Base-by-base conservation (phyloP, 2,329 filamentous ascomycete species). In the Beauveria medogensis region DNA sequence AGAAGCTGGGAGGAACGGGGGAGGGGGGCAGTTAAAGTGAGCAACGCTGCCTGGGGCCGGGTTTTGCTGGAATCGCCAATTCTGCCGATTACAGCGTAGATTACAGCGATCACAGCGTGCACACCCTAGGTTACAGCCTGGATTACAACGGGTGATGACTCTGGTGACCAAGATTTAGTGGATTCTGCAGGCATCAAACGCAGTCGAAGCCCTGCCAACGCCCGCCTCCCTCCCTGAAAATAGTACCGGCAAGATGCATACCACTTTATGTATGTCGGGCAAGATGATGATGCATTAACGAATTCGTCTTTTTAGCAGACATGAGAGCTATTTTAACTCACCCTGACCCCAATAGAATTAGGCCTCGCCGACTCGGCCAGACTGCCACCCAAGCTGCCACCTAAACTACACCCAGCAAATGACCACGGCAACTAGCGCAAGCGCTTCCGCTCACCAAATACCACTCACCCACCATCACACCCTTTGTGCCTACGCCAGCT, bases 1-100 rank as follows among this genome's bases (percentile, higher is more conserved):
- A 43, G 24, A 51, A 55, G 52, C 52, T 43, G 51, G 37, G 43
- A 60, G 52, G 59, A 61, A 61, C 59, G 59, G 59, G 59, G 58
- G 46, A 48, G 43, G 52, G 41, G 52, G 44, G 51, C 44, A 55
- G 59, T 61, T 61, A 55, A 61, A 55, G 51, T 59, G 56, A 59
- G 56, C 56, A 59, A 46, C 26, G 34, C 34, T 55, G 52, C 43
- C 44, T 59, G 47, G 43, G 24, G 47, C 47, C 20, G 20, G 46
- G 12, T 51, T 37, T 30, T n/a, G 16, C 24, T 41, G 46, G 46
- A 22, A 34, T 48, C 52, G 28, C 52, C 43, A 28, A 43, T 18
- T 55, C 10, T 37, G 50, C 30, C 50, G 30, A 53, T 40, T 57
- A 43, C 18, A 20, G 34, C 34, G 34, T 16, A 37, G 34, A 37